Evolutionary conservation across 176 grass and related monocot genomes (phyloP).

Genomic region (Bonia amplexicaulis): DNA sequence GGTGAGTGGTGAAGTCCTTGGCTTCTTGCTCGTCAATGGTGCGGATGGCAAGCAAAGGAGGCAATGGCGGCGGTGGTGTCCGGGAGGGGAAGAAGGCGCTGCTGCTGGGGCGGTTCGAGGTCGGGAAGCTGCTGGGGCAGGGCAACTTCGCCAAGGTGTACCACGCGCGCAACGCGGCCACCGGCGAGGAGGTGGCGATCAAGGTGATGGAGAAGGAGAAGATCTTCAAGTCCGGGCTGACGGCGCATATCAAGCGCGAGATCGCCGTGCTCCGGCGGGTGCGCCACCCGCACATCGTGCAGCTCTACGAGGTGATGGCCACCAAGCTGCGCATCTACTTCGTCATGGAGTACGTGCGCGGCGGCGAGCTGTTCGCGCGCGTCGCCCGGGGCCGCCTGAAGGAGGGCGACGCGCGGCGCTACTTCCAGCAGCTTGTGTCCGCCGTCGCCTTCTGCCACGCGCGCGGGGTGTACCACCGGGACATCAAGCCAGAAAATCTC

Average conservation of each 20-base stretch:
- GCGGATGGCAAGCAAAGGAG: slow-evolving; percentile 32
- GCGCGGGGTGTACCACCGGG: slow-evolving; percentile 85
- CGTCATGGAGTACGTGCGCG: slow-evolving; percentile 96
- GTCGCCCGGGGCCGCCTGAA: slow-evolving; percentile 64
- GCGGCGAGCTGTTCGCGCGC: slow-evolving; percentile 90
- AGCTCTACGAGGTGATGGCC: slow-evolving; percentile 95
- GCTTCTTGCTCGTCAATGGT: slow-evolving; percentile 20
- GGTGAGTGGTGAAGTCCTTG: background rate
- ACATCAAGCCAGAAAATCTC: slow-evolving; percentile 98
- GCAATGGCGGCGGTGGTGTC: background rate
- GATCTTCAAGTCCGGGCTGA: slow-evolving; percentile 67
- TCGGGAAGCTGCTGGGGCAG: slow-evolving; percentile 76
- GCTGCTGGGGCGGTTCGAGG: slow-evolving; percentile 76
- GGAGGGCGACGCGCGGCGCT: slow-evolving; percentile 64
- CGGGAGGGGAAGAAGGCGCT: slow-evolving; percentile 45
- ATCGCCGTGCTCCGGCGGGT: slow-evolving; percentile 82
- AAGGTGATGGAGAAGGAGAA: slow-evolving; percentile 95
- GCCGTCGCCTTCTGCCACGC: slow-evolving; percentile 95
- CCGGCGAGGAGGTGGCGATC: slow-evolving; percentile 73
- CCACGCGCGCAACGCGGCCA: slow-evolving; percentile 61
- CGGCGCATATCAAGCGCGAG: slow-evolving; percentile 88
- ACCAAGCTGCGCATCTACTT: slow-evolving; percentile 96
- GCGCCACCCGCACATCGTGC: slow-evolving; percentile 91
- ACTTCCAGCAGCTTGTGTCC: slow-evolving; percentile 92
- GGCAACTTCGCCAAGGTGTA: slow-evolving; percentile 97